A percentile compares a stretch with the other conserved stretches of the same genome.
Conservation (phyloP, 129 eudicot genomes). For the Apium graveolens region DNA sequence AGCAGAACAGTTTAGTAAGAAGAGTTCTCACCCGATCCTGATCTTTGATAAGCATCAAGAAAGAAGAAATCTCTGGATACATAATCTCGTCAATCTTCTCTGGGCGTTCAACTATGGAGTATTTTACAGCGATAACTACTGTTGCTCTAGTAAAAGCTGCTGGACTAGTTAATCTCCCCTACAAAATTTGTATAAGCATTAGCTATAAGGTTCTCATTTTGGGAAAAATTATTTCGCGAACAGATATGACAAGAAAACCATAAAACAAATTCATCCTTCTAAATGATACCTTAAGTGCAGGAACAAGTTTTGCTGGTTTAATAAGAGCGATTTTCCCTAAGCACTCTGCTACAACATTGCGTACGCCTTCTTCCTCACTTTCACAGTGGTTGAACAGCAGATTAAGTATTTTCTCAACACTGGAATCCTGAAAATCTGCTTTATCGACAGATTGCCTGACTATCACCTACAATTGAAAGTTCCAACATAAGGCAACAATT, state of each 20-base stretch:
- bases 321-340: slow-evolving; percentile 94
- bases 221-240: neutral
- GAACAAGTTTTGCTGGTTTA: slow-evolving; percentile 93
- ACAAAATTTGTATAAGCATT: slow-evolving; percentile 16
- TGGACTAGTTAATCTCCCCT: slow-evolving; percentile 70
- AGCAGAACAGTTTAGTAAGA: neutral
- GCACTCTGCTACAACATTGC: slow-evolving; percentile 97
- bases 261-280: slow-evolving; percentile 10
- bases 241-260: neutral
- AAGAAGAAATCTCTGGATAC: slow-evolving; percentile 83
- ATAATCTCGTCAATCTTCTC: slow-evolving; percentile 84
- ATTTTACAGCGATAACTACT: slow-evolving; percentile 87
- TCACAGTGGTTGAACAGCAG: slow-evolving; percentile 92
- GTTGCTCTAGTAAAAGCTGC: slow-evolving; percentile 97
- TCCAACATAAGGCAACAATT: neutral
- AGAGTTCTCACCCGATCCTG: slow-evolving; percentile 60
- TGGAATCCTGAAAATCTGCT: slow-evolving; percentile 87
- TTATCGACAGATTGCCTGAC: slow-evolving; percentile 98
- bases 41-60: slow-evolving; percentile 95
- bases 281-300: slow-evolving; percentile 77
- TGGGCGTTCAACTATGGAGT: slow-evolving; percentile 90
- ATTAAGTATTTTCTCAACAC: slow-evolving; percentile 88
- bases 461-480: slow-evolving; percentile 53
- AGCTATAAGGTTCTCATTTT: neutral
- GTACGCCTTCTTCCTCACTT: slow-evolving; percentile 99